Base-by-base conservation (phyloP, 2,329 filamentous ascomycete species). In the Colletotrichum endophyticum region DNA sequence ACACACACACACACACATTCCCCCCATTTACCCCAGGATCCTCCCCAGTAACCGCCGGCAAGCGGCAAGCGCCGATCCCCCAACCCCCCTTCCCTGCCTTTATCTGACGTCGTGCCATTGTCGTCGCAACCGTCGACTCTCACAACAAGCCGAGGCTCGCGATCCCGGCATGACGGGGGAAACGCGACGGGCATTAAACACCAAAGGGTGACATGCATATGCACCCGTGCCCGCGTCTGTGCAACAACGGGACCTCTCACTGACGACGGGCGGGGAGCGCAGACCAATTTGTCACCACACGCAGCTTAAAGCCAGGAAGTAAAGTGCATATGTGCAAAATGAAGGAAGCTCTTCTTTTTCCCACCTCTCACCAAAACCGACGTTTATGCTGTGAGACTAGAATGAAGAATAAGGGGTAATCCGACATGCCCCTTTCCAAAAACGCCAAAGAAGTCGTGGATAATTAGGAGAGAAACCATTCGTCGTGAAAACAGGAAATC, bases 361-460 rank as follows among this genome's bases (percentile, higher is more conserved):
- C 34, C 27, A 22, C 27, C 28, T n/a, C 63, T 53, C 36, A n/a
- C 19, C 30, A 39, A 64, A 27, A 19, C 70, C 44, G 34, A 74
- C 59, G 49, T 74, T 64, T 76, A 70, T 74, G 66, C 71, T 70
- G 66, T 27, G 70, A 56, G 70, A 64, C 44, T 63, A 36, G n/a
- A n/a, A 28, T 32, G 15, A 56, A 66, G 53, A 28, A 22, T 53
- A 5, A n/a, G 27, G 62, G 59, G 70, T 28, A 59, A 15, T 2
- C 36, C 22, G 25, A 11, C 5, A 5, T 22, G 27, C 15, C 59
- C 64, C 44, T 70, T 32, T 25, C 56, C 22, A 49, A 66, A 25
- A 74, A 76, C 74, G 74, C 74, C 64, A 28, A 19, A 64, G 39
- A 68, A 12, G 16, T 63, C 64, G 56, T 66, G 25, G 16, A 67